phyloP scores from a whole-genome alignment of 805 yeast species.

The Saccharomycopsis oosterbeekiorum region DNA sequence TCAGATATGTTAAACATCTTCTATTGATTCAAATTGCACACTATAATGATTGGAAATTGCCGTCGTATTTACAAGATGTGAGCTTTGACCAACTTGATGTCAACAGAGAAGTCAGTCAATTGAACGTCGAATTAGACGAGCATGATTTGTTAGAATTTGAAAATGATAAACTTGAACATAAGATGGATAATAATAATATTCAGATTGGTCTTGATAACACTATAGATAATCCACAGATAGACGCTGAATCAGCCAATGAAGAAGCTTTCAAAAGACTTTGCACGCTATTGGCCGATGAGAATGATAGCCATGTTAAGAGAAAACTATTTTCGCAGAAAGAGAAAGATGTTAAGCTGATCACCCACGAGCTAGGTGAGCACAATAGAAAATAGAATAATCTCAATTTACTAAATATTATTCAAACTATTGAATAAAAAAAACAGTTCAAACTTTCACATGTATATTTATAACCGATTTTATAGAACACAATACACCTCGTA shows the following conservation, averaged over 20 bases:
- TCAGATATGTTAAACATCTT: constrained; percentile 23
- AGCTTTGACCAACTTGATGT: background rate
- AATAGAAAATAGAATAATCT: too few relatives aligned
- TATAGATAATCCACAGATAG: background rate
- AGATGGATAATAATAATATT: background rate
- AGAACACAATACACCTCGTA: too few relatives aligned
- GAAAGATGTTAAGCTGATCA: too few relatives aligned
- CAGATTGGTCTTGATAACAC: background rate
- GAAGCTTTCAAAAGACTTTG: constrained; percentile 2
- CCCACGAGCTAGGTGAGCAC: too few relatives aligned
- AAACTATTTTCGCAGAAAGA: too few relatives aligned
- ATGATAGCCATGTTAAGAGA: too few relatives aligned
- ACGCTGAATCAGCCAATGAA: background rate
- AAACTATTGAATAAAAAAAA: too few relatives aligned
- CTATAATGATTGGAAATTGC: constrained; percentile 15
- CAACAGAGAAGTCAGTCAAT: background rate
- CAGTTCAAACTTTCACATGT: too few relatives aligned
- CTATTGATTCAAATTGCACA: constrained; percentile 11
- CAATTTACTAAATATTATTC: too few relatives aligned
- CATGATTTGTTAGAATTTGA: constrained; percentile 14
- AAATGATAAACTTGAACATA: constrained; percentile 11
- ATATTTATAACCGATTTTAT: too few relatives aligned
- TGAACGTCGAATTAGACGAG: background rate
- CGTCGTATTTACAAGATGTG: constrained; percentile 6
- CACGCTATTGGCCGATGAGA: background rate